Evolutionary conservation across 2,329 filamentous ascomycete species (phyloP).

Genomic region (Diaporthe capsici): DNA sequence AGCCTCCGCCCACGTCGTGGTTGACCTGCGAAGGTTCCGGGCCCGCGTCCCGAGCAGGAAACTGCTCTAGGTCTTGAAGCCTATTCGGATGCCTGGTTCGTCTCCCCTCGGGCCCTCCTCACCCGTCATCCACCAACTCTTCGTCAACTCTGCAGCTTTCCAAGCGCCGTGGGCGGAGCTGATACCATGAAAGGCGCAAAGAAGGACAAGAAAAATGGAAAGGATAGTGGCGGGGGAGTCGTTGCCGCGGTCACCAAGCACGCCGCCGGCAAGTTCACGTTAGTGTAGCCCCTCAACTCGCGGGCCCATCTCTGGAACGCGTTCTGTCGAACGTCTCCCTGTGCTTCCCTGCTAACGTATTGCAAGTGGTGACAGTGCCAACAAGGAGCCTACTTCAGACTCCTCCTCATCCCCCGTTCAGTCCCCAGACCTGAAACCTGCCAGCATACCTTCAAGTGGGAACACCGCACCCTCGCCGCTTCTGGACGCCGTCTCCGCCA

Average conservation of each 20-base stretch:
- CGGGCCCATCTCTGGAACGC: conserved; percentile 23
- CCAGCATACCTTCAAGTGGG: conserved; percentile 57
- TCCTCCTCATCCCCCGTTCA: conserved; percentile 60
- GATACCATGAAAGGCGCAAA: conserved; percentile 56
- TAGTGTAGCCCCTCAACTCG: conserved; percentile 48
- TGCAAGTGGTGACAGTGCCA: conserved; percentile 50
- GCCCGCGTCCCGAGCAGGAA: conserved; percentile 41
- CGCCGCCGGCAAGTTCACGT: conserved; percentile 66
- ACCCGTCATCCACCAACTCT: conserved; percentile 36
- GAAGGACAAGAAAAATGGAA: conserved; percentile 69
- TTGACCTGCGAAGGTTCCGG: conserved; percentile 37
- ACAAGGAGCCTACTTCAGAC: conserved; percentile 54
- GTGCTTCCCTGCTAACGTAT: conserved; percentile 42
- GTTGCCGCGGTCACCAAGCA: conserved; percentile 68
- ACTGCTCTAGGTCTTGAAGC: conserved; percentile 41
- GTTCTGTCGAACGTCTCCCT: conserved; percentile 45
- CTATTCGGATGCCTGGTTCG: conserved; percentile 42
- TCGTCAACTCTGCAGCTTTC: conserved; percentile 24
- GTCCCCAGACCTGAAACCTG: conserved; percentile 62
- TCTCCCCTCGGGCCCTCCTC: conserved; percentile 40
- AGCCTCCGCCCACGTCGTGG: conserved; percentile 28
- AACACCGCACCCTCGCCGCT: conserved; percentile 60
- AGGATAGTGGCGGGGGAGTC: conserved; percentile 64
- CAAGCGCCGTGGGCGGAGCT: conserved; percentile 33
- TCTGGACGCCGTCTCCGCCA: conserved; percentile 63